These are phyloP conservation scores for Azolla pinnata DNA, from an alignment of 75 land plant genomes.

Conservation along the genomic window DNA sequence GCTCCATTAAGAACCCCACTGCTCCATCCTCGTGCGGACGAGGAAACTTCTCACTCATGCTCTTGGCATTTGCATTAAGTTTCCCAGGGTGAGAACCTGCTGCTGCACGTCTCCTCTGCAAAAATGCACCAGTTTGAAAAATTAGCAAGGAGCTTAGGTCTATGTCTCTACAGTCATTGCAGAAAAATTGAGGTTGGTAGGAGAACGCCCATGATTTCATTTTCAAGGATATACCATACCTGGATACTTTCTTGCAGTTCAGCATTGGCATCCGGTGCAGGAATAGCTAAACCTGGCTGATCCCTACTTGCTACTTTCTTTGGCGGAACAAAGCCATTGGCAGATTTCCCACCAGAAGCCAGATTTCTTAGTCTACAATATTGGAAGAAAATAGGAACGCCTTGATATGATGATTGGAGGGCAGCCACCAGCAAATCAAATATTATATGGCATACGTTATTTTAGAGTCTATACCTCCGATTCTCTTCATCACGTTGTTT, in stretches of 20 bases:
- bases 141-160: too few relatives aligned
- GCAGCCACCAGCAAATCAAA: too few relatives aligned
- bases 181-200: too few relatives aligned
- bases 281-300: conserved; percentile 44
- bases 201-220: background rate
- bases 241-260: conserved; percentile 61
- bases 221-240: conserved; percentile 22
- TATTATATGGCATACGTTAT: too few relatives aligned
- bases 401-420: too few relatives aligned
- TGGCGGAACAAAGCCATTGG: conserved; percentile 25
- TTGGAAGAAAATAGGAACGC: too few relatives aligned
- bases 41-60: conserved; percentile 86
- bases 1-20: conserved; percentile 57
- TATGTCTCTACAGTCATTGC: too few relatives aligned
- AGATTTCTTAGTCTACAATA: background rate
- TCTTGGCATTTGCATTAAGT: conserved; percentile 67
- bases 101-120: conserved; percentile 47
- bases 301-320: conserved; percentile 40
- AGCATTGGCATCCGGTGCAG: conserved; percentile 82
- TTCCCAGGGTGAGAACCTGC: conserved; percentile 13
- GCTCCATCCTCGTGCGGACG: conserved; percentile 81
- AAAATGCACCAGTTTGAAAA: too few relatives aligned
- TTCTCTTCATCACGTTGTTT: conserved; percentile 36
- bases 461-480: background rate
- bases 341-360: conserved; percentile 44